Evolutionary conservation across 345 rosid genomes (phyloP).

Genomic region (Microthlaspi erraticum): DNA sequence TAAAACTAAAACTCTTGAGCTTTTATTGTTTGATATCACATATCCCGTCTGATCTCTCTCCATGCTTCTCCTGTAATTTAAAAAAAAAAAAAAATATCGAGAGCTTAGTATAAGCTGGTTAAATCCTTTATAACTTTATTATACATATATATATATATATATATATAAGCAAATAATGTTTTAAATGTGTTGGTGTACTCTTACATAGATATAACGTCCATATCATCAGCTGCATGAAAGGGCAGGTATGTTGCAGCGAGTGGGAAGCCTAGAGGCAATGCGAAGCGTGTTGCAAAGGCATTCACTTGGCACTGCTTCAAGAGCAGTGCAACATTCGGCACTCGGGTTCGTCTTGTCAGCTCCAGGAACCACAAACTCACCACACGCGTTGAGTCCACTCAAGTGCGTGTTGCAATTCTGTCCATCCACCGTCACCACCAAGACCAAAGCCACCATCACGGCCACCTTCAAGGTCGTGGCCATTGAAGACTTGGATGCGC

Average conservation of each 20-base stretch:
- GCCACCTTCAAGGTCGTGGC: constrained; percentile 33
- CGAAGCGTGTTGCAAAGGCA: constrained; percentile 87
- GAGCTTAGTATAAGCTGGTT: neutral
- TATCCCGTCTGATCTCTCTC: neutral
- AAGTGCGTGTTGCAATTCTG: constrained; percentile 67
- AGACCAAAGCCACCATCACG: constrained; percentile 42
- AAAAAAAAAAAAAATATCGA: neutral
- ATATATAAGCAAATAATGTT: neutral
- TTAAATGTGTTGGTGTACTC: neutral
- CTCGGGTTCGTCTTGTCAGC: constrained; percentile 49
- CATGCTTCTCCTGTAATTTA: constrained; percentile 15
- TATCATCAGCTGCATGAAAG: constrained; percentile 52
- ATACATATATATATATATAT: neutral
- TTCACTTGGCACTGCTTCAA: constrained; percentile 60
- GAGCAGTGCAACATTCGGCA: constrained; percentile 64
- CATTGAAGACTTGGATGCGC: constrained; percentile 29
- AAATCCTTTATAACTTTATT: neutral
- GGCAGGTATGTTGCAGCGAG: constrained; percentile 68
- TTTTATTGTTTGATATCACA: constrained; percentile 38
- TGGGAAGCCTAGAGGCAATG: constrained; percentile 74
- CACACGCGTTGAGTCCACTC: constrained; percentile 64
- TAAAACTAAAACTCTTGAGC: constrained; percentile 2
- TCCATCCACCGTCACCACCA: constrained; percentile 42
- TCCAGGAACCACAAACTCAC: constrained; percentile 75
- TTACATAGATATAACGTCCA: constrained; percentile 20